These are phyloP conservation scores for Hypoxylon lenormandii DNA, from an alignment of 495 filamentous ascomycete genomes.

Conservation along the genomic window DNA sequence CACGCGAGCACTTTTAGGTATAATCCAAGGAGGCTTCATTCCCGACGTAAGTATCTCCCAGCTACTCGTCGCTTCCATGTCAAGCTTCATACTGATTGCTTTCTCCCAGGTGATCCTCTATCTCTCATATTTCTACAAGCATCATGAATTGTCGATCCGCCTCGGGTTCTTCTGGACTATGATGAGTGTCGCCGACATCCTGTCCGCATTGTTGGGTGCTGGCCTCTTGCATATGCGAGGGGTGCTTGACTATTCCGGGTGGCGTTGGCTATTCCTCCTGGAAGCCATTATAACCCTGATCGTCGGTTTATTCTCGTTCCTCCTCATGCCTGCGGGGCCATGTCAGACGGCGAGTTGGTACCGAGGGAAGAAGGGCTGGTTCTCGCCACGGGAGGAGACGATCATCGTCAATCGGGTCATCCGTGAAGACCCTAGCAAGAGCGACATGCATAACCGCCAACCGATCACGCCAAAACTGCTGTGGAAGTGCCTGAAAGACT, in stretches of 20 bases:
- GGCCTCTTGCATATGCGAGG: conserved; percentile 76
- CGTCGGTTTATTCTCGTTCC: conserved; percentile 72
- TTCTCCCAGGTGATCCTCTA: conserved; percentile 35
- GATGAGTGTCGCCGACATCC: conserved; percentile 71
- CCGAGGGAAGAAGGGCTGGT: conserved; percentile 76
- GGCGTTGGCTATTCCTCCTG: conserved; percentile 76
- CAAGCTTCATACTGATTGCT: conserved; percentile 13
- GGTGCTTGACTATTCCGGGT: conserved; percentile 69
- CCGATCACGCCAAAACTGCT: conserved; percentile 70
- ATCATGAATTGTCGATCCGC: conserved; percentile 54
- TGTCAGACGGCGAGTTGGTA: conserved; percentile 73
- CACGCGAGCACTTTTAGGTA: conserved; percentile 71
- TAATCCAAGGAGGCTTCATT: conserved; percentile 78
- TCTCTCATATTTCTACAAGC: conserved; percentile 49
- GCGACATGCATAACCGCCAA: conserved; percentile 70
- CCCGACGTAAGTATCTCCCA: conserved; percentile 45
- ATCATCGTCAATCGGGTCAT: conserved; percentile 80
- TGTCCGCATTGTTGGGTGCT: conserved; percentile 75
- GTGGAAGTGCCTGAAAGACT: conserved; percentile 73
- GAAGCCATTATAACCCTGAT: conserved; percentile 68
- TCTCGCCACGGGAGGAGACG: conserved; percentile 70
- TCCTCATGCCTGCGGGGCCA: conserved; percentile 77
- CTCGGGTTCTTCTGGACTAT: conserved; percentile 71
- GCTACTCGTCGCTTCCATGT: background rate
- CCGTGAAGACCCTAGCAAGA: conserved; percentile 77